Percentiles rank a stretch among this genome's conserved stretches.
These are phyloP conservation scores for Glycine latifolia DNA, from an alignment of 306 rosid genomes.

Conservation along the genomic window DNA sequence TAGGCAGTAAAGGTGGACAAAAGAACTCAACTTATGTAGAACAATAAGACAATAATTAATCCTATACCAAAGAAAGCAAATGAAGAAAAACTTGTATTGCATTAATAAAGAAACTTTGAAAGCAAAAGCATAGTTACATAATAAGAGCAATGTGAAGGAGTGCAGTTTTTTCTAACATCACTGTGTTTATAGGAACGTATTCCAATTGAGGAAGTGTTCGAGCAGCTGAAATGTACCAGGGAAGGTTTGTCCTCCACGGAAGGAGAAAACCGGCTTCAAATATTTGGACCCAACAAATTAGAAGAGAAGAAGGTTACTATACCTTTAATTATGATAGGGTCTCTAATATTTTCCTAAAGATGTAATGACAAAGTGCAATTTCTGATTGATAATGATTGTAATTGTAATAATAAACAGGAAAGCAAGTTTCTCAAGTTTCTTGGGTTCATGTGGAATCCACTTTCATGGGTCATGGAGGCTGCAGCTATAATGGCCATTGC, in stretches of 20 bases:
- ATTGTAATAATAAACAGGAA: constrained; percentile 61
- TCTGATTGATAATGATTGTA: constrained; percentile 26
- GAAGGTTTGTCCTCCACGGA: constrained; percentile 78
- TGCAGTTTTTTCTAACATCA: constrained; percentile 30
- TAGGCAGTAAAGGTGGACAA: no score
- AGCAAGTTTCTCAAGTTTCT: constrained; percentile 96
- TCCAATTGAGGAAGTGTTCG: constrained; percentile 96
- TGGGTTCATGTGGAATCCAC: constrained; percentile 99
- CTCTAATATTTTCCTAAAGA: background rate
- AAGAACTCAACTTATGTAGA: background rate
- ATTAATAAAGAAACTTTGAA: background rate
- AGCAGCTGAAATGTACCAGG: constrained; percentile 79
- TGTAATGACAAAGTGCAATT: constrained; percentile 10
- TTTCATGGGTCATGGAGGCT: constrained; percentile 99
- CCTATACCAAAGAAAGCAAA: no score
- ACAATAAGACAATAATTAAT: background rate
- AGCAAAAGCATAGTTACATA: background rate
- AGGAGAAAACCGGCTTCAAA: constrained; percentile 82
- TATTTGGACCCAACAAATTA: constrained; percentile 97
- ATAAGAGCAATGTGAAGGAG: background rate
- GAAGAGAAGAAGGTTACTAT: constrained; percentile 93
- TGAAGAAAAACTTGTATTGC: background rate
- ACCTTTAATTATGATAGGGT: background rate
- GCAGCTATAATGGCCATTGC: constrained; percentile 99
- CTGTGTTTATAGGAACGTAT: constrained; percentile 76